Evolutionary conservation across 306 rosid species (phyloP).

Genomic region (Acacia crassicarpa): DNA sequence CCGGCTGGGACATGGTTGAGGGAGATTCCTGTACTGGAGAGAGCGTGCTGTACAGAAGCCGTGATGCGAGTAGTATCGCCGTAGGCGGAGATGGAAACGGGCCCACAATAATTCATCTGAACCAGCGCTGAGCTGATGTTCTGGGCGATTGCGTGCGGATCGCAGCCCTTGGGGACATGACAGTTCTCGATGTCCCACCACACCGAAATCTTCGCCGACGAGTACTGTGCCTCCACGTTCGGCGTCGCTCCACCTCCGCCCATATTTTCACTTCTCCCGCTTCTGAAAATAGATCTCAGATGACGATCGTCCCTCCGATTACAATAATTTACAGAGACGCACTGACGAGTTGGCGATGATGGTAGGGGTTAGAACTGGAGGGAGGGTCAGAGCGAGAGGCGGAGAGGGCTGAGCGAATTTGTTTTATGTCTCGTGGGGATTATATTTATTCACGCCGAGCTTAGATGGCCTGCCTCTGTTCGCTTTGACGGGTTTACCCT

Average conservation of each 20-base stretch:
- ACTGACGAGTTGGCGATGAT: neutral
- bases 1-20: slow-evolving; percentile 23
- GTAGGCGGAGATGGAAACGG: slow-evolving; percentile 70
- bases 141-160: slow-evolving; percentile 66
- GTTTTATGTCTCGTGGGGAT: neutral
- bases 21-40: slow-evolving; percentile 69
- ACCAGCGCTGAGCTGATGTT: slow-evolving; percentile 67
- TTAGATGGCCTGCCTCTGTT: neutral
- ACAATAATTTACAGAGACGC: neutral
- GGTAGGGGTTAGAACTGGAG: neutral
- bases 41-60: slow-evolving; percentile 60
- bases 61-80: slow-evolving; percentile 66
- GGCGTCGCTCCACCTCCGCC: slow-evolving; percentile 26
- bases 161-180: slow-evolving; percentile 58
- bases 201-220: slow-evolving; percentile 60
- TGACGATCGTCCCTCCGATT: neutral
- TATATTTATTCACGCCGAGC: neutral
- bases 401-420: neutral
- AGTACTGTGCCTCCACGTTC: slow-evolving; percentile 57
- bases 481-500: neutral
- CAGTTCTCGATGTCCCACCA: slow-evolving; percentile 88
- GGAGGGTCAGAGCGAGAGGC: neutral
- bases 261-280: neutral
- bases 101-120: slow-evolving; percentile 56
- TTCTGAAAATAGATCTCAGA: neutral